Percentiles rank a stretch among this genome's conserved stretches.
phyloP scores from a whole-genome alignment of 192 early-diverging fungal genomes.

The Podila horticola region DNA sequence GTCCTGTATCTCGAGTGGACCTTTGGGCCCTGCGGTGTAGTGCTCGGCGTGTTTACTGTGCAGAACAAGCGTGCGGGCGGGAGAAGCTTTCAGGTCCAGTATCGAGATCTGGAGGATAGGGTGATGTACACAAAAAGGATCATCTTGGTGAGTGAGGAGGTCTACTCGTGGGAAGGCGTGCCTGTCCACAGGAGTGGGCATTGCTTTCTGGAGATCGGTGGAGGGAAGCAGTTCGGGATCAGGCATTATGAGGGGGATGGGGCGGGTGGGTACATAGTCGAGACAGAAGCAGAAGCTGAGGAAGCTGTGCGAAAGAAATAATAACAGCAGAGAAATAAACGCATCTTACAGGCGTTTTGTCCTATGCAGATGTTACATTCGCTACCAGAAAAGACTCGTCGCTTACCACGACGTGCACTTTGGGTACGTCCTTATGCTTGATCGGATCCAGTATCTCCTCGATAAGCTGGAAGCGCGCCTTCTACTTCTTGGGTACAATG shows the following conservation, averaged over 20 bases:
- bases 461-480: too few species aligned
- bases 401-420: too few species aligned
- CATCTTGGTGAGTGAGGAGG: background rate
- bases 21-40: background rate
- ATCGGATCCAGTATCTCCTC: too few species aligned
- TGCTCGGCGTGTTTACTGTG: background rate
- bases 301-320: background rate
- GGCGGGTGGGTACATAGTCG: background rate
- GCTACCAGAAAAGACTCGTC: too few species aligned
- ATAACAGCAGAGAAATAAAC: background rate
- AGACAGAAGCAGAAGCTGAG: background rate
- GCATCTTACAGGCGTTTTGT: too few species aligned
- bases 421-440: too few species aligned
- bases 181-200: background rate
- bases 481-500: too few species aligned
- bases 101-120: background rate
- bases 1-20: background rate
- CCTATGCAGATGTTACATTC: too few species aligned
- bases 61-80: background rate
- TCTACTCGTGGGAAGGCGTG: background rate
- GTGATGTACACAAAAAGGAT: background rate
- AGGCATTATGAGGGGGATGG: background rate
- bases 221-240: background rate
- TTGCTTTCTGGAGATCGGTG: background rate
- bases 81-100: background rate